Percentiles rank a stretch among this genome's conserved stretches.
Conservation (phyloP, 2,329 filamentous ascomycete species). For the Ophiostoma tasmaniense region DNA sequence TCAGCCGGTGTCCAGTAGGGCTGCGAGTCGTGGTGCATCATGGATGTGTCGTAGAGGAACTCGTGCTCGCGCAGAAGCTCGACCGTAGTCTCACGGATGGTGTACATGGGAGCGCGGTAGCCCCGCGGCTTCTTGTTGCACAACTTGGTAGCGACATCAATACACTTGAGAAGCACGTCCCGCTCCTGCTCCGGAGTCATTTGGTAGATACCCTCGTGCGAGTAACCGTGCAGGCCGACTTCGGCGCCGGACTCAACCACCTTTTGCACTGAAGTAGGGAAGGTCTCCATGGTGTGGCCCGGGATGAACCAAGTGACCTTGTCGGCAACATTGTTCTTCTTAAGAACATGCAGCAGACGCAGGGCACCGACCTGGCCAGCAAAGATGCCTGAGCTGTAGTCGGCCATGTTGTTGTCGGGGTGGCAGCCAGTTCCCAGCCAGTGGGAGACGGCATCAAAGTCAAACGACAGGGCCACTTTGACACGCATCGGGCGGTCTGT, state of each 20-base stretch:
- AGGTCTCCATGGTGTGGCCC: conserved; percentile 40
- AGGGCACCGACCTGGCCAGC: conserved; percentile 44
- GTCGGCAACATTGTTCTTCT: conserved; percentile 38
- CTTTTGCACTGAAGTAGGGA: conserved; percentile 35
- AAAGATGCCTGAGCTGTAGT: conserved; percentile 41
- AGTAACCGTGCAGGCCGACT: conserved; percentile 36
- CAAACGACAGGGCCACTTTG: conserved; percentile 29
- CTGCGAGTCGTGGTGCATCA: conserved; percentile 57
- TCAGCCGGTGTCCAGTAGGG: conserved; percentile 55
- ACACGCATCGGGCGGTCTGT: conserved; percentile 11
- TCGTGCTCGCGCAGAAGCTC: conserved; percentile 50
- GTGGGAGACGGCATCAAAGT: conserved; percentile 47
- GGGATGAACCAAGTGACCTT: conserved; percentile 50
- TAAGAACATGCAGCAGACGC: conserved; percentile 59
- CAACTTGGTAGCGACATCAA: conserved; percentile 20
- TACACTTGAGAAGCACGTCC: conserved; percentile 60
- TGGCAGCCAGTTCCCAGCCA: conserved; percentile 45
- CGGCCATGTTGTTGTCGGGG: conserved; percentile 40
- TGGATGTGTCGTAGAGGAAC: conserved; percentile 60
- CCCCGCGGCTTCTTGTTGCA: conserved; percentile 55
- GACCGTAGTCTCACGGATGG: conserved; percentile 33
- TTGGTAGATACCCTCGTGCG: conserved; percentile 36
- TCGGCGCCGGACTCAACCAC: conserved; percentile 39
- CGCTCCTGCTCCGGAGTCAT: conserved; percentile 63
- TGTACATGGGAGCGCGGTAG: conserved; percentile 41